These are phyloP conservation scores for Entomophthora muscae DNA, from an alignment of 371 early-diverging fungal species.

Conservation along the genomic window DNA sequence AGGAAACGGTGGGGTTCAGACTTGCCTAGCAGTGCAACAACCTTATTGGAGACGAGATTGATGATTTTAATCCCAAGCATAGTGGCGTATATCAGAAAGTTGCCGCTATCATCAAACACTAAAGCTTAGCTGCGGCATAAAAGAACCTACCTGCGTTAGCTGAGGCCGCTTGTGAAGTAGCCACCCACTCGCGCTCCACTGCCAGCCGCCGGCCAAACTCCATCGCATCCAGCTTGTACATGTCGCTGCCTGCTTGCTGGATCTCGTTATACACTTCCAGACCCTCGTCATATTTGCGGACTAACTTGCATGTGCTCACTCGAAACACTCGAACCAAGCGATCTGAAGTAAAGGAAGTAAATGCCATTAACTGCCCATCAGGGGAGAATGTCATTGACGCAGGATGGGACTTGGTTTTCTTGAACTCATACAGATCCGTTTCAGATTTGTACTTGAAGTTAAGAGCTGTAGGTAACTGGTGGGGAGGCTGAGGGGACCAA, in stretches of 20 bases:
- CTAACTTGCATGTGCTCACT: constrained; percentile 65
- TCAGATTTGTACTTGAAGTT: constrained; percentile 71
- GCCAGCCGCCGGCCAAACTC: constrained; percentile 90
- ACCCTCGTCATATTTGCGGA: constrained; percentile 81
- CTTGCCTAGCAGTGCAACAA: constrained; percentile 68
- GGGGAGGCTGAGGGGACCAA: constrained; percentile 60
- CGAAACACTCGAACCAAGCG: constrained; percentile 74
- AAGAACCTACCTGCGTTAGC: constrained; percentile 45
- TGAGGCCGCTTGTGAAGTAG: constrained; percentile 37
- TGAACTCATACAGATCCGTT: constrained; percentile 87
- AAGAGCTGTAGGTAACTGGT: constrained; percentile 38
- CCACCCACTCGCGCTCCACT: constrained; percentile 70
- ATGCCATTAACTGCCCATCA: constrained; percentile 66
- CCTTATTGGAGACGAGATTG: constrained; percentile 66
- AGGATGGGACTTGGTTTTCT: constrained; percentile 59
- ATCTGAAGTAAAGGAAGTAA: constrained; percentile 60
- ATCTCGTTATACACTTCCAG: constrained; percentile 62
- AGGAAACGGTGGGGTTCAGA: constrained; percentile 82
- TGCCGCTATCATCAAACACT: constrained; percentile 85
- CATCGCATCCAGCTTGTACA: constrained; percentile 80
- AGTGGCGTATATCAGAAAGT: constrained; percentile 77
- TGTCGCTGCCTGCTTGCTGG: constrained; percentile 68
- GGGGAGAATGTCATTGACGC: constrained; percentile 67
- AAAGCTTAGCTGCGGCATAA: constrained; percentile 1
- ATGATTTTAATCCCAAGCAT: constrained; percentile 88